These are phyloP conservation scores for Eimeria falciformis DNA, from an alignment of 169 alveolate genomes.

Conservation along the genomic window DNA sequence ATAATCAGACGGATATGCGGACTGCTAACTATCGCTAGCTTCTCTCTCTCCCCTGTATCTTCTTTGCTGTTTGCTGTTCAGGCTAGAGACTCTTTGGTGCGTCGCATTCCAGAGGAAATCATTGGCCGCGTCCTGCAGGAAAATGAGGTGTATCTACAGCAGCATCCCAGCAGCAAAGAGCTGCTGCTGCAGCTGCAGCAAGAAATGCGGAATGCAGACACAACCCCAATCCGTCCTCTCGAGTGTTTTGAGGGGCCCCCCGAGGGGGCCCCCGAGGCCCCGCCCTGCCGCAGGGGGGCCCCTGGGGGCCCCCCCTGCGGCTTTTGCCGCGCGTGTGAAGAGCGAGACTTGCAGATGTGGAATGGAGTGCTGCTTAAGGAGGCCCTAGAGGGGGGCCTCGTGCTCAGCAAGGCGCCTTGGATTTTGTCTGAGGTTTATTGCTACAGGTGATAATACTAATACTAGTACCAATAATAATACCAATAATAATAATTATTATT, in stretches of 20 bases:
- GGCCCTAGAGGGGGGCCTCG: not conserved
- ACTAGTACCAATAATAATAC: too few species aligned
- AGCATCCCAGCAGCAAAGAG: constrained; percentile 28
- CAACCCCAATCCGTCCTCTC: not conserved
- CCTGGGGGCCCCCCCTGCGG: constrained; percentile 22
- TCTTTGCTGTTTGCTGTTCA: not conserved
- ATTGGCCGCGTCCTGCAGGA: not conserved
- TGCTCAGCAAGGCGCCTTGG: not conserved
- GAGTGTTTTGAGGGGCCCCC: constrained; percentile 9
- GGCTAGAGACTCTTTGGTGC: not conserved
- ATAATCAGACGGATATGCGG: too few species aligned
- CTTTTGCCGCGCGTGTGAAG: not conserved
- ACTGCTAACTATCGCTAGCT: not conserved
- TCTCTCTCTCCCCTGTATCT: not conserved
- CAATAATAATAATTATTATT: too few species aligned
- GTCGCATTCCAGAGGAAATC: not conserved
- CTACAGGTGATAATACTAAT: not conserved
- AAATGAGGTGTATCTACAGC: not conserved
- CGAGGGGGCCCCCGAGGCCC: constrained; percentile 3
- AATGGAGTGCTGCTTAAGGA: not conserved
- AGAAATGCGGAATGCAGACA: not conserved
- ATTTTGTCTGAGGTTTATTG: not conserved
- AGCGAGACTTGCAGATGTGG: not conserved
- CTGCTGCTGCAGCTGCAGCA: constrained; percentile 30
- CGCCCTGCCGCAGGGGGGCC: not conserved